Base-by-base conservation (phyloP, 2,329 filamentous ascomycete genomes). In the Aspergillus novofumigatus region DNA sequence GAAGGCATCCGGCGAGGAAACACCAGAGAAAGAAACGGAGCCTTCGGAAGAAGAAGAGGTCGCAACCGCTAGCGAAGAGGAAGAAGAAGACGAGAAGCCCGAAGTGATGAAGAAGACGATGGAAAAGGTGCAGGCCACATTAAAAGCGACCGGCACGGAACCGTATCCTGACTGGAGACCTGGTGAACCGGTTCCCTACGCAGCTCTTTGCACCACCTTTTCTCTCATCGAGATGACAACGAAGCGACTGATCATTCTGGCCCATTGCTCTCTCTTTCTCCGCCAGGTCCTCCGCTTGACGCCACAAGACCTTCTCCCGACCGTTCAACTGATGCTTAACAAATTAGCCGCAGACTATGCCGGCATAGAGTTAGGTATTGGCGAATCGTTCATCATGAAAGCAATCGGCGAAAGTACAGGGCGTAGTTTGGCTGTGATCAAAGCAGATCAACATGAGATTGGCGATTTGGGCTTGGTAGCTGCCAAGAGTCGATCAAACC, bases 341-440 rank as follows among this genome's bases (percentile, higher is more conserved):
- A 97, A 97, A 73, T 85, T 99, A 26, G 94, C 94, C 2, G 93
- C 94, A 3, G 94, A 99, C 69, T 99, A 97, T 72, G 89, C 92
- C 47, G 94, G 94, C 21, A 92, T 99, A 61, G 94, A 99, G 75
- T 82, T 99, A 29, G 94, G 94, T n/a, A 99, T 99, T 66, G 94
- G 94, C 56, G 94, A 99, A 76, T 97, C 93, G 0, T 77, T 99
- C 28, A 97, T 99, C 67, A 97, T 97, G 92, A 99, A 97, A 74
- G 91, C 94, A 4, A 96, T 99, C 68, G 93, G 93, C 10, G 93
- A 97, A 77, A 89, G 88, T 29, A 99, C 94, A 0, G 94, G 94
- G 9, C 87, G 94, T 59, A 96, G 87, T 67, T 76, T 97, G 49
- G 83, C 88, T 41, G 87, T 96, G 53, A 96, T 99, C 80, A 97